phyloP scores from a whole-genome alignment of 768 basidiomycete genomes.

The Trametes meyenii region DNA sequence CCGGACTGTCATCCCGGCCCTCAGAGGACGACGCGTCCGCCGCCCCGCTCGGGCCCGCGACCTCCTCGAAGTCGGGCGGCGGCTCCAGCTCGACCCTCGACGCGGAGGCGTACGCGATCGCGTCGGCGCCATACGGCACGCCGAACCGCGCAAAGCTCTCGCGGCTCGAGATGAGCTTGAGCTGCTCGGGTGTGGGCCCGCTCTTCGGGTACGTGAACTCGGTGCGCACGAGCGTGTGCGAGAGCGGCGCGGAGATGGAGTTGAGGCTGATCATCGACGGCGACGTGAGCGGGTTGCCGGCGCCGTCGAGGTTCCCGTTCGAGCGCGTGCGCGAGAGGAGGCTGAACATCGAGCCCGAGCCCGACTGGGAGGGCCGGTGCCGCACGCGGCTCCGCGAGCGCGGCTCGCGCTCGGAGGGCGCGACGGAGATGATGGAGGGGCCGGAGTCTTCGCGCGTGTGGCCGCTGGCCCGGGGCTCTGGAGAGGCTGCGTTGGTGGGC shows the following conservation, averaged over 20 bases:
- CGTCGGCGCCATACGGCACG: conserved; percentile 75
- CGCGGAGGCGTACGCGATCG: conserved; percentile 61
- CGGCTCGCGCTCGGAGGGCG: conserved; percentile 13
- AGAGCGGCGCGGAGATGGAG: conserved; percentile 75
- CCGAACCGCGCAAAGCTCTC: conserved; percentile 72
- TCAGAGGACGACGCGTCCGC: neutral
- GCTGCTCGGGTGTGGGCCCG: conserved; percentile 63
- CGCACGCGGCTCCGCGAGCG: conserved; percentile 31
- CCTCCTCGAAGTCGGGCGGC: conserved; percentile 39
- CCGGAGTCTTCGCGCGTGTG: conserved; percentile 24
- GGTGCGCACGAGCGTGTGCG: conserved; percentile 71
- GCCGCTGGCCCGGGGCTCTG: conserved; percentile 23
- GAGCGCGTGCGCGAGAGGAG: conserved; percentile 47
- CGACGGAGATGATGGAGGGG: conserved; percentile 34
- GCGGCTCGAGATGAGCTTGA: conserved; percentile 69
- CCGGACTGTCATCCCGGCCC: neutral
- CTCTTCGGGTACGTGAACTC: conserved; percentile 68
- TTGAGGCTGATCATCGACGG: conserved; percentile 72
- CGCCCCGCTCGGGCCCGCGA: conserved; percentile 7
- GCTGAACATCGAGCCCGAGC: conserved; percentile 40
- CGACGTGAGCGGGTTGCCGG: conserved; percentile 46
- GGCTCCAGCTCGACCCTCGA: conserved; percentile 47
- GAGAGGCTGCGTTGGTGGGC: conserved; percentile 9
- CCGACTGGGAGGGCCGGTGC: conserved; percentile 41
- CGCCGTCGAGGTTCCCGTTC: conserved; percentile 40